Percentiles rank a stretch among this genome's conserved stretches.
Evolutionary conservation across 1,284 basidiomycete species (phyloP).

Genomic region (Ceratobasidium sp.): DNA sequence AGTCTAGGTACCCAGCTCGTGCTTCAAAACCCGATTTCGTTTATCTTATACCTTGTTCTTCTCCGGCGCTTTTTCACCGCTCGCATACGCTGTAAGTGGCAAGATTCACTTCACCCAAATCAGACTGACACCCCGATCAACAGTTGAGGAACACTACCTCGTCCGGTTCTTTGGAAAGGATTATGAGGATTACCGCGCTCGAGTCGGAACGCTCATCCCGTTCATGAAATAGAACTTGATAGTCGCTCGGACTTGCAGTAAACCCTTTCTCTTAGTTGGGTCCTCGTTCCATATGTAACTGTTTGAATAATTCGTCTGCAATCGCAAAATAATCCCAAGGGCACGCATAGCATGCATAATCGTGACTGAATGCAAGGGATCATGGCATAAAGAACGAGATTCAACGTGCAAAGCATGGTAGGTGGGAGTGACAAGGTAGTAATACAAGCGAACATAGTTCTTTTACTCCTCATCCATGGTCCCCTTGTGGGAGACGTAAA

Average conservation of each 20-base stretch:
- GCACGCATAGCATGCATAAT: constrained; percentile 22
- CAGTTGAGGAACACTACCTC: constrained; percentile 77
- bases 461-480: constrained; percentile 33
- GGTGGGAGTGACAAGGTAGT: constrained; percentile 36
- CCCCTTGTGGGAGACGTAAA: constrained; percentile 87
- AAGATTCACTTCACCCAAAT: background rate
- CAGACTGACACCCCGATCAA: constrained; percentile 2
- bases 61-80: constrained; percentile 87
- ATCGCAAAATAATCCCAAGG: constrained; percentile 2
- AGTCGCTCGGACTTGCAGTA: background rate
- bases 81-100: constrained; percentile 74
- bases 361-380: constrained; percentile 18
- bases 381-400: constrained; percentile 39
- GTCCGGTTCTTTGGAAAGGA: constrained; percentile 82
- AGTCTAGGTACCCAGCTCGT: constrained; percentile 93
- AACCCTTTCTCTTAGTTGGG: background rate
- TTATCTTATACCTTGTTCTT: constrained; percentile 66
- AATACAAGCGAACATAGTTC: constrained; percentile 18
- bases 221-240: constrained; percentile 56
- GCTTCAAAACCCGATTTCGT: constrained; percentile 83
- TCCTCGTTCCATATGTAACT: constrained; percentile 22
- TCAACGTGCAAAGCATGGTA: constrained; percentile 40
- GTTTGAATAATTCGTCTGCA: constrained; percentile 17
- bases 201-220: constrained; percentile 77
- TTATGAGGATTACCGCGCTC: constrained; percentile 71